These are phyloP conservation scores for Suillus weaverae DNA, from an alignment of 768 basidiomycete species.

Conservation along the genomic window DNA sequence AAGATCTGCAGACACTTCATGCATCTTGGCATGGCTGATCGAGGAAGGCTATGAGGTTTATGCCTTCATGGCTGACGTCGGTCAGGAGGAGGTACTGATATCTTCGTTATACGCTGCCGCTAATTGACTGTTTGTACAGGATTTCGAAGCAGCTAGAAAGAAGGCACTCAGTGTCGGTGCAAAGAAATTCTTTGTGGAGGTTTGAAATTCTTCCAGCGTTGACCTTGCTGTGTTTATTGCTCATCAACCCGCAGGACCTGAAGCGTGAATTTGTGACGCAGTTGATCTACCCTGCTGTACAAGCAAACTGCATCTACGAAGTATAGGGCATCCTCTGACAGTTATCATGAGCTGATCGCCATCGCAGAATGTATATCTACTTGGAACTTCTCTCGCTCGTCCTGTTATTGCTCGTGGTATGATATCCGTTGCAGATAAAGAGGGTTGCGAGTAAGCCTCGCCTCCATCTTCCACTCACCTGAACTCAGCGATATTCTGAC, in stretches of 20 bases:
- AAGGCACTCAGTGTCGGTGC: constrained; percentile 93
- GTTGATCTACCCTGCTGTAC: constrained; percentile 96
- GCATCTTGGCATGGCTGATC: constrained; percentile 98
- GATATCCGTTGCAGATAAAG: constrained; percentile 88
- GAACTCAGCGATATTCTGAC: background rate
- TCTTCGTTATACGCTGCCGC: background rate
- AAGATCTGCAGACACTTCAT: constrained; percentile 80
- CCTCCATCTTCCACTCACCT: background rate
- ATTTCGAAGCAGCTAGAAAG: constrained; percentile 86
- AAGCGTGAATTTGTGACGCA: constrained; percentile 94
- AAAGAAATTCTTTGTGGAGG: constrained; percentile 93
- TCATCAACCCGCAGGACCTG: constrained; percentile 63
- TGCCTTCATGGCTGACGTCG: constrained; percentile 96
- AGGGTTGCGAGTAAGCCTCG: constrained; percentile 88
- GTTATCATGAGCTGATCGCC: background rate
- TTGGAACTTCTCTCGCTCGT: constrained; percentile 96
- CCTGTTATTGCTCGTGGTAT: constrained; percentile 99
- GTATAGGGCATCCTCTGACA: constrained; percentile 37
- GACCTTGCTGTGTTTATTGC: background rate
- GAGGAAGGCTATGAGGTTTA: constrained; percentile 97
- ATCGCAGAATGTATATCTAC: constrained; percentile 88
- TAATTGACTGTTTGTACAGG: constrained; percentile 45
- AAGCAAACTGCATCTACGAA: constrained; percentile 99
- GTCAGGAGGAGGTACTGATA: constrained; percentile 75
- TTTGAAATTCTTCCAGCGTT: constrained; percentile 26